A percentile compares a stretch with the other conserved stretches of the same genome.
Conservation (phyloP, 2,329 filamentous ascomycete species). For the Rhinocladiella mackenziei region DNA sequence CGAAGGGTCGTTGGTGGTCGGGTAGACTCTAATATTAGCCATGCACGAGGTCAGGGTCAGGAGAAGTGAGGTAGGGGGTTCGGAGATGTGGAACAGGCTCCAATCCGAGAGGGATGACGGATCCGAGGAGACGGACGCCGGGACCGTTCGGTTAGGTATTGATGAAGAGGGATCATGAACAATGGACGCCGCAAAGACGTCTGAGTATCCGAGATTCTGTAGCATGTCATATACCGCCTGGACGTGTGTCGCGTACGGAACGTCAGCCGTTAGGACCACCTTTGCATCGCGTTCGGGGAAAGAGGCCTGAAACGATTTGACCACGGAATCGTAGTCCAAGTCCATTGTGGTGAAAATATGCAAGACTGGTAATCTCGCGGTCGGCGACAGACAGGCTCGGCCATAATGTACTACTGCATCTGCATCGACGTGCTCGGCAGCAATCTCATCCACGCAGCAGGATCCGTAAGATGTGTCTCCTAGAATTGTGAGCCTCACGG, state of each 20-base stretch:
- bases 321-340: slow-evolving; percentile 59
- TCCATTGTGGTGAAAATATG: slow-evolving; percentile 79
- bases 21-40: slow-evolving; percentile 71
- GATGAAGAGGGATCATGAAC: slow-evolving; percentile 72
- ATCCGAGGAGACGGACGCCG: slow-evolving; percentile 45
- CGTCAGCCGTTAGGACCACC: slow-evolving; percentile 80
- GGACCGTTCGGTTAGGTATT: slow-evolving; percentile 78
- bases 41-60: slow-evolving; percentile 83
- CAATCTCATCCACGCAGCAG: slow-evolving; percentile 95
- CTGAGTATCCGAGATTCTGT: slow-evolving; percentile 60
- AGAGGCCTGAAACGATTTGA: slow-evolving; percentile 61
- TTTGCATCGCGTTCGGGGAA: slow-evolving; percentile 63
- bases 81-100: slow-evolving; percentile 78
- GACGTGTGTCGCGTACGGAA: slow-evolving; percentile 78
- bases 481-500: slow-evolving; percentile 67
- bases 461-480: slow-evolving; percentile 96
- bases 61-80: slow-evolving; percentile 75
- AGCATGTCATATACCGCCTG: slow-evolving; percentile 54
- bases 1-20: slow-evolving; percentile 67
- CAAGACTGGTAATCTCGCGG: slow-evolving; percentile 78
- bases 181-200: slow-evolving; percentile 66
- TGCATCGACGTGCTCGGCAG: slow-evolving; percentile 86
- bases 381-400: slow-evolving; percentile 84
- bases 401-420: slow-evolving; percentile 94
- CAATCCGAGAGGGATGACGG: slow-evolving; percentile 57